A percentile compares a stretch with the other conserved stretches of the same genome.
phyloP scores from a whole-genome alignment of 2,329 filamentous ascomycete species.

The Myriosclerotinia duriaeana region DNA sequence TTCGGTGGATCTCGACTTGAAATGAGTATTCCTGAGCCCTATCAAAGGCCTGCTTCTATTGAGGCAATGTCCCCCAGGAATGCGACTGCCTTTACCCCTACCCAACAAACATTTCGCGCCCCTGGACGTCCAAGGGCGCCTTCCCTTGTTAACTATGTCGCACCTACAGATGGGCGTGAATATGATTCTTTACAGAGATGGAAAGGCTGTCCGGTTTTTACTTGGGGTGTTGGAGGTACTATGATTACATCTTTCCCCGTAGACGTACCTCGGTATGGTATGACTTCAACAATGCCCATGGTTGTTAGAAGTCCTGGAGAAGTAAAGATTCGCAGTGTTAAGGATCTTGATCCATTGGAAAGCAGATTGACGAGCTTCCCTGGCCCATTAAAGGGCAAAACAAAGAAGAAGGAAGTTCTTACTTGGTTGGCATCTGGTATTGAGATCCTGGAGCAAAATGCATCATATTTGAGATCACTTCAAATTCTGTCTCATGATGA shows the following conservation, averaged over 20 bases:
- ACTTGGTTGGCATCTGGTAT: constrained; percentile 79
- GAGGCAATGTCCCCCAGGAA: constrained; percentile 37
- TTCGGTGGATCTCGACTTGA: constrained; percentile 49
- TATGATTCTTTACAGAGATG: constrained; percentile 81
- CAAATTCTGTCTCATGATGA: constrained; percentile 57
- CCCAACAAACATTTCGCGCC: constrained; percentile 24
- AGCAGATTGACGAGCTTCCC: constrained; percentile 81
- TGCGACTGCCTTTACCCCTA: constrained; percentile 21
- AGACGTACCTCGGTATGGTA: constrained; percentile 80
- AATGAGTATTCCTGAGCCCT: constrained; percentile 42
- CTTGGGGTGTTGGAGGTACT: constrained; percentile 83
- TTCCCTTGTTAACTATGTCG: constrained; percentile 58
- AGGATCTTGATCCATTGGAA: constrained; percentile 67
- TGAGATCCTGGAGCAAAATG: constrained; percentile 63
- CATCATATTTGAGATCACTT: constrained; percentile 45
- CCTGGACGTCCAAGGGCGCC: constrained; percentile 49
- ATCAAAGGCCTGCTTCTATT: constrained; percentile 54
- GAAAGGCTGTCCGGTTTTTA: constrained; percentile 84
- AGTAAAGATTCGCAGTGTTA: constrained; percentile 73
- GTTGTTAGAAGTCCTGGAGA: constrained; percentile 82
- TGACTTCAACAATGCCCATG: constrained; percentile 65
- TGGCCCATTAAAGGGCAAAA: constrained; percentile 82
- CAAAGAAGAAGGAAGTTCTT: constrained; percentile 91
- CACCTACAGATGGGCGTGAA: constrained; percentile 64
- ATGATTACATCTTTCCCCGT: constrained; percentile 85